Evolutionary conservation across 208 protist species (phyloP).

Genomic region (Sergeia podlipaevii): DNA sequence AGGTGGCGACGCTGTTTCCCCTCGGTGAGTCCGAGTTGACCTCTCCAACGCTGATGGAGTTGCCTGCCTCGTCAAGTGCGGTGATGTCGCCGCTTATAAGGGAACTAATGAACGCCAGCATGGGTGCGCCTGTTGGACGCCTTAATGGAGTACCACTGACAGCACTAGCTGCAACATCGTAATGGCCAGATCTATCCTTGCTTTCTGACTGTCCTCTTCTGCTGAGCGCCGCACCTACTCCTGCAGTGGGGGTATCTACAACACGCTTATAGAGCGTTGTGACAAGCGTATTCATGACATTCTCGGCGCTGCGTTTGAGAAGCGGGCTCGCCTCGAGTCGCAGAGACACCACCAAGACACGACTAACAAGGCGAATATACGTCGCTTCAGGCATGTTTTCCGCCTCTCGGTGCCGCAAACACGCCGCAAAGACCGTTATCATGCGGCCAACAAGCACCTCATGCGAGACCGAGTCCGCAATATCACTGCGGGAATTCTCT

Average conservation of each 20-base stretch:
- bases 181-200: not conserved
- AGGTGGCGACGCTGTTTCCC: too few species aligned
- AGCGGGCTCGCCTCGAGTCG: conserved; percentile 28
- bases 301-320: conserved; percentile 48
- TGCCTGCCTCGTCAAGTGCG: conserved; percentile 23
- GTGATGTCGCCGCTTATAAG: conserved; percentile 43
- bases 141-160: not conserved
- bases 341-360: conserved; percentile 30
- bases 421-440: conserved; percentile 39
- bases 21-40: not conserved
- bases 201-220: not conserved
- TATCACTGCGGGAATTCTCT: conserved; percentile 20
- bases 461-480: conserved; percentile 43
- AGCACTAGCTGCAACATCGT: too few species aligned
- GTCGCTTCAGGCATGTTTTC: conserved; percentile 24
- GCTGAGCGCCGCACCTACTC: too few species aligned
- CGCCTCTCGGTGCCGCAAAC: conserved; percentile 32
- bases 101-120: conserved; percentile 41
- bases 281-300: conserved; percentile 48
- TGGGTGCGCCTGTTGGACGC: conserved; percentile 9
- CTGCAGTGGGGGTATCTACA: too few species aligned
- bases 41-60: conserved; percentile 6
- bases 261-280: conserved; percentile 43
- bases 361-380: conserved; percentile 31
- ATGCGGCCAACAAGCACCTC: conserved; percentile 65